Evolutionary conservation across 306 rosid species (phyloP), one percentile per base, ranked within the genome.

Genomic region (Quercus parvula): DNA sequence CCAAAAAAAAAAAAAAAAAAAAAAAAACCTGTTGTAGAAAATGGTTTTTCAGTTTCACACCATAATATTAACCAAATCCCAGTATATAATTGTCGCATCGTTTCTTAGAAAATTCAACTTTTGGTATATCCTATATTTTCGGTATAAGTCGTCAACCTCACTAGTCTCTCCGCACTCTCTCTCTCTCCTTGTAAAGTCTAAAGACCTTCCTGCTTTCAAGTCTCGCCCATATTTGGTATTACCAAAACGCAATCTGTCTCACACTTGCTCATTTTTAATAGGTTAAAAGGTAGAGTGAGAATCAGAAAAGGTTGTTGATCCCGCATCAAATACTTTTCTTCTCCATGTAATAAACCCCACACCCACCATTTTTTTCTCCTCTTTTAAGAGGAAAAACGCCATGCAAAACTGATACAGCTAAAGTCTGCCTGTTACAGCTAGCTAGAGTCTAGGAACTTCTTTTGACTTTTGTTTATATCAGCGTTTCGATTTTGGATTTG

Each of bases 401-500:
- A 71, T 84, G 81, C 79, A 54, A 28, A 13, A 24, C 62, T 74
- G 62, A 56, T 20, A 3, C 56, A 71, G 58, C 54, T 0, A 12
- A 49, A 49, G 15, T 49, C 54, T 49, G 15, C 10, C 54, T 49
- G 54, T 11, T 49, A 10, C 15, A 49, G 15, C 54, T 49, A 49
- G 54, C 54, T 8, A 41, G 46, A 8, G 11, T 41, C 46, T 41
- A 8, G 46, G 11, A 12, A 17, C 1, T 49, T 12, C 5, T 27
- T 38, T 33, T 49, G 33, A 1, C 24, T 80, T 6, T 62, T 4
- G 33, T 18, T 73, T 52, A 2, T 31, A 3, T 61, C 38, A 41
- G 74, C 44, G 76, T 55, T 67, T 10, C 5, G 15, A 2, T 49
- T 49, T 49, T 49, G 14, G 2, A 31, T 30, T n/a, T 14, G 7